Evolutionary conservation across 2,329 filamentous ascomycete genomes (phyloP).

Genomic region (Camillea tinctor): DNA sequence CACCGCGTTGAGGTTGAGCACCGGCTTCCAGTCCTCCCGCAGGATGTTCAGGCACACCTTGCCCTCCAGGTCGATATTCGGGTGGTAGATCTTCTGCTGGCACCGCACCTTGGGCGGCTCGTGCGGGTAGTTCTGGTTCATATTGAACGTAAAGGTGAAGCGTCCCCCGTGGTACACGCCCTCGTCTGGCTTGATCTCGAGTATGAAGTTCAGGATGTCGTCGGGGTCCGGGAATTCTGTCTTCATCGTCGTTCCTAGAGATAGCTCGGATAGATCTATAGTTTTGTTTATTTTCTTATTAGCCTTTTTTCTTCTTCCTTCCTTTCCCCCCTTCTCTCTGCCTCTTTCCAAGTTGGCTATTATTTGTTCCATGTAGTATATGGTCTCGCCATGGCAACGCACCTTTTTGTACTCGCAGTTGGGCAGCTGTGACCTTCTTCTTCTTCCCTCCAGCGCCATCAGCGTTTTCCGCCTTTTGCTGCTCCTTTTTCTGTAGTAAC

Average conservation of each 20-base stretch:
- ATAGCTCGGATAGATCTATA: conserved; percentile 77
- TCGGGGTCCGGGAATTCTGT: conserved; percentile 79
- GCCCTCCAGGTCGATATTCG: conserved; percentile 95
- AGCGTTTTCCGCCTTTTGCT: conserved; percentile 89
- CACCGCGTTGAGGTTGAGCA: conserved; percentile 93
- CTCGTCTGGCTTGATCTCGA: conserved; percentile 83
- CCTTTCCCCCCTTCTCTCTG: too few species aligned
- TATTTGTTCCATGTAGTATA: too few species aligned
- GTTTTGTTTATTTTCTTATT: background rate
- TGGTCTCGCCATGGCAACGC: conserved; percentile 23
- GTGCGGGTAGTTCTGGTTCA: conserved; percentile 94
- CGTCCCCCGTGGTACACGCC: conserved; percentile 82
- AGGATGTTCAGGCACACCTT: conserved; percentile 98
- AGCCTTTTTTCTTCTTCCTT: too few species aligned
- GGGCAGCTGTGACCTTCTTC: conserved; percentile 97
- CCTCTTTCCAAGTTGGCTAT: too few species aligned
- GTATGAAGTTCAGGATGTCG: conserved; percentile 80
- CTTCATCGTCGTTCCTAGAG: conserved; percentile 75
- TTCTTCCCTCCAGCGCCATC: conserved; percentile 77
- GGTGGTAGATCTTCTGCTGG: conserved; percentile 97
- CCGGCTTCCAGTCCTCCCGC: conserved; percentile 98
- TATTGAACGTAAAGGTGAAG: conserved; percentile 88
- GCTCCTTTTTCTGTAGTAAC: conserved; percentile 79
- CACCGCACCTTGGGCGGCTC: conserved; percentile 97
- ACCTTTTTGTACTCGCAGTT: conserved; percentile 96